Conservation (phyloP, 1,139 yeast genomes). For the Nadsonia commutata region DNA sequence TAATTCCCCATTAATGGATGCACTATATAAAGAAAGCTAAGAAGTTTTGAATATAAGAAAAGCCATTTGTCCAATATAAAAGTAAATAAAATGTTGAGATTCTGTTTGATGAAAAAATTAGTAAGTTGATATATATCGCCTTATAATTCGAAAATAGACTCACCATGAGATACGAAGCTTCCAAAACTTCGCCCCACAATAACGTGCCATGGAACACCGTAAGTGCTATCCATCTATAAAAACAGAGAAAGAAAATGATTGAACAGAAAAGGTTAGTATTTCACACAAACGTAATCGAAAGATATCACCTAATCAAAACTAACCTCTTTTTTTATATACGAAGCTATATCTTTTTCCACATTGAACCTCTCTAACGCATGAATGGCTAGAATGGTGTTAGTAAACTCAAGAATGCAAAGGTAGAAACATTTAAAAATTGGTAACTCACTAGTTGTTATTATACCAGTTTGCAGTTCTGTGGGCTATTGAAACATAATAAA, state of each 20-base stretch:
- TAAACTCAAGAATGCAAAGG: background rate
- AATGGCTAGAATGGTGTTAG: constrained; percentile 34
- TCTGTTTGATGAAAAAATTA: too few relatives aligned
- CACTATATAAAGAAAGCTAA: too few relatives aligned
- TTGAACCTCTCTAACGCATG: constrained; percentile 46
- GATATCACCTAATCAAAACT: too few relatives aligned
- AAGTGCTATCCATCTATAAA: constrained; percentile 34
- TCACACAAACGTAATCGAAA: too few relatives aligned
- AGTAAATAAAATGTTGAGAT: constrained; percentile 67
- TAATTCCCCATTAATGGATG: too few relatives aligned
- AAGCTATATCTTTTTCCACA: constrained; percentile 56
- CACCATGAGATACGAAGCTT: constrained; percentile 68
- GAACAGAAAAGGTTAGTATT: too few relatives aligned
- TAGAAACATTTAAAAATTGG: background rate
- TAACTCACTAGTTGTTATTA: background rate
- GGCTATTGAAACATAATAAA: background rate
- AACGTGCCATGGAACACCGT: constrained; percentile 89
- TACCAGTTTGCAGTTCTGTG: background rate
- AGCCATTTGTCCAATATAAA: constrained; percentile 70
- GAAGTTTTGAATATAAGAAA: constrained; percentile 70
- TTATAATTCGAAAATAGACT: background rate
- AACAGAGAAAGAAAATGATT: background rate
- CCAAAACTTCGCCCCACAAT: constrained; percentile 91
- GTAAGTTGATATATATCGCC: too few relatives aligned
- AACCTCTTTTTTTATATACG: constrained; percentile 59